These are phyloP conservation scores for Sugiyamaella pinicola DNA, from an alignment of 1,139 yeast genomes.

Conservation along the genomic window DNA sequence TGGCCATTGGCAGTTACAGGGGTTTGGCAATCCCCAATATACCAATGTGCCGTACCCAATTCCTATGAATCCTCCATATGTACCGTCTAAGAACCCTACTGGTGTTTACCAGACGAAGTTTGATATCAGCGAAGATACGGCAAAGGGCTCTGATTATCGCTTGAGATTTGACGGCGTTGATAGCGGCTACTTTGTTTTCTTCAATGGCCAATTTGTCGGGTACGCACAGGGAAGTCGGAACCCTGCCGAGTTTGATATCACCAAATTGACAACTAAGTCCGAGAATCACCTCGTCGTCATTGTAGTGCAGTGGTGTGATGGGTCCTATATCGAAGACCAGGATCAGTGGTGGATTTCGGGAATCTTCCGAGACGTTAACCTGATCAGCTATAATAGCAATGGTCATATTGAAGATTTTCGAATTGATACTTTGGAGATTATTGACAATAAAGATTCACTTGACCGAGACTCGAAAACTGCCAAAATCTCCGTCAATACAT, in stretches of 20 bases:
- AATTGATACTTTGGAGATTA: constrained; percentile 24
- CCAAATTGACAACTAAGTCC: constrained; percentile 23
- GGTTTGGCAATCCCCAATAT: constrained; percentile 43
- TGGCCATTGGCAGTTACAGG: constrained; percentile 47
- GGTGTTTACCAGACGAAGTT: constrained; percentile 41
- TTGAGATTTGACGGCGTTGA: constrained; percentile 46
- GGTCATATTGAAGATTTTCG: constrained; percentile 33
- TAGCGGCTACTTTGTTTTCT: constrained; percentile 40
- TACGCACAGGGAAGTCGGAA: constrained; percentile 44
- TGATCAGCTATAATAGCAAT: constrained; percentile 23
- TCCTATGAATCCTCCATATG: constrained; percentile 44
- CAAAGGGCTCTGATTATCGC: constrained; percentile 26
- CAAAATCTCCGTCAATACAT: constrained; percentile 15
- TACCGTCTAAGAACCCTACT: constrained; percentile 43
- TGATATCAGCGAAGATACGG: constrained; percentile 20
- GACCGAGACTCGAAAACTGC: constrained; percentile 1
- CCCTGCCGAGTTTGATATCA: constrained; percentile 42
- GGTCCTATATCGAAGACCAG: constrained; percentile 45
- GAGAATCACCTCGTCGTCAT: constrained; percentile 34
- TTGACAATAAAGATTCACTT: background rate
- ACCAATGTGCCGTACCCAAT: constrained; percentile 43
- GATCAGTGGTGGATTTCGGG: constrained; percentile 47
- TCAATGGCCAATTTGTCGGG: constrained; percentile 41
- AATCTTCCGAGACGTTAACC: constrained; percentile 34
- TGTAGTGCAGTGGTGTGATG: constrained; percentile 44